Evolutionary conservation across 169 alveolate genomes (phyloP).

Genomic region (Hammondia hammondi): DNA sequence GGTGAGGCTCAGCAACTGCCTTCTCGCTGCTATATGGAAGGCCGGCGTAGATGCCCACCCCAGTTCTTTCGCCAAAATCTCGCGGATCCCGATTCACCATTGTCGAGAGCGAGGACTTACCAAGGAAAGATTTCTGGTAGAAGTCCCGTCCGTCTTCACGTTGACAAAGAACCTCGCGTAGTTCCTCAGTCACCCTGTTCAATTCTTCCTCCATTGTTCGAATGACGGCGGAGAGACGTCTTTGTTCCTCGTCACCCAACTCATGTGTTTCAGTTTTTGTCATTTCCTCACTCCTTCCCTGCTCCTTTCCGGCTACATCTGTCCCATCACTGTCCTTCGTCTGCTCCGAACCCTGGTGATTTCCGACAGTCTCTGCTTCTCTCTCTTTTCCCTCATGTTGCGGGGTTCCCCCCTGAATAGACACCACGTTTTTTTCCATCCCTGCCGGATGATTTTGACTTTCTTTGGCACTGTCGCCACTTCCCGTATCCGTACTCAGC

Average conservation of each 20-base stretch:
- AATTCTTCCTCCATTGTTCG: background rate
- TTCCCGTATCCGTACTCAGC: too few relatives aligned
- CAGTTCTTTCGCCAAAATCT: too few relatives aligned
- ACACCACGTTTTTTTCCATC: background rate
- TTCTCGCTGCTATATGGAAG: too few relatives aligned
- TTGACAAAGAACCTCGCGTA: constrained; percentile 25
- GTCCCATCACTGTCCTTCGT: background rate
- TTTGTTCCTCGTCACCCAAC: background rate
- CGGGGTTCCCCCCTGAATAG: too few relatives aligned
- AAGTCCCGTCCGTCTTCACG: constrained; percentile 4
- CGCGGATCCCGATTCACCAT: too few relatives aligned
- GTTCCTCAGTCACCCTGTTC: background rate
- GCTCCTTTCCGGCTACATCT: too few relatives aligned
- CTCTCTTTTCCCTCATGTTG: background rate
- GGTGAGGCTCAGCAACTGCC: too few relatives aligned
- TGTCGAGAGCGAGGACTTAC: background rate
- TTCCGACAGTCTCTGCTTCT: background rate
- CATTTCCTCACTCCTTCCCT: background rate
- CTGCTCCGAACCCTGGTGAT: background rate
- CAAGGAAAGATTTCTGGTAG: background rate
- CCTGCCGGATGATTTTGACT: background rate
- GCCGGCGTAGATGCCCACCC: too few relatives aligned
- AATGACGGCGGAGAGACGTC: background rate
- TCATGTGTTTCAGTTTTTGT: background rate
- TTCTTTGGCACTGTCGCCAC: too few relatives aligned